These are phyloP conservation scores for Hirschioporus abietinus DNA, from an alignment of 768 basidiomycete genomes.

Conservation along the genomic window DNA sequence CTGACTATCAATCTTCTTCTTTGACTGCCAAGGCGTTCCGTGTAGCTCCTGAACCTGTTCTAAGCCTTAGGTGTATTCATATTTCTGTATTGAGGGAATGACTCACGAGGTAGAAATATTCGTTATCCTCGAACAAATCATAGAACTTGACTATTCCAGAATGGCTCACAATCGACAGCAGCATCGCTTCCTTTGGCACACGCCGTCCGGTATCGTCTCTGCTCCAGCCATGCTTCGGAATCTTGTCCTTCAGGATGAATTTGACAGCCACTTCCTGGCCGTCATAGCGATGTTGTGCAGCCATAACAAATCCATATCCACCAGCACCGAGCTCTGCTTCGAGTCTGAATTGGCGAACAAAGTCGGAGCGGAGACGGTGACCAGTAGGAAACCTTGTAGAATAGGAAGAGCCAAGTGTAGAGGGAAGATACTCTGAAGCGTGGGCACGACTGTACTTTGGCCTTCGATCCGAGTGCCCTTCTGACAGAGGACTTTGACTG, in stretches of 20 bases:
- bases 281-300: slow-evolving; percentile 57
- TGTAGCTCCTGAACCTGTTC: slow-evolving; percentile 85
- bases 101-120: slow-evolving; percentile 84
- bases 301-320: slow-evolving; percentile 94
- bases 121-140: slow-evolving; percentile 77
- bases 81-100: slow-evolving; percentile 3
- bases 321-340: slow-evolving; percentile 83
- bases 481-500: background rate
- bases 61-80: slow-evolving; percentile 8
- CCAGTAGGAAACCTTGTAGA: slow-evolving; percentile 53
- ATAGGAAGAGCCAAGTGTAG: slow-evolving; percentile 25
- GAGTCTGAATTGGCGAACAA: slow-evolving; percentile 55
- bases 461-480: background rate
- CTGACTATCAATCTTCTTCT: slow-evolving; percentile 27
- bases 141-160: slow-evolving; percentile 79
- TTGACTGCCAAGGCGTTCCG: slow-evolving; percentile 77
- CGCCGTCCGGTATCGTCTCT: slow-evolving; percentile 54
- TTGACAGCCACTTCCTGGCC: slow-evolving; percentile 84
- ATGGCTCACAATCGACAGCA: slow-evolving; percentile 71
- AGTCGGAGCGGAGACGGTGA: slow-evolving; percentile 56
- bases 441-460: background rate
- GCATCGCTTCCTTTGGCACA: slow-evolving; percentile 77
- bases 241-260: slow-evolving; percentile 80
- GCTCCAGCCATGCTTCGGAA: slow-evolving; percentile 57
- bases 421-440: slow-evolving; percentile 9